Evolutionary conservation across 2,329 filamentous ascomycete genomes (phyloP), one percentile per base, ranked within the genome.

Genomic region (Ceratocystis alfenasii): DNA sequence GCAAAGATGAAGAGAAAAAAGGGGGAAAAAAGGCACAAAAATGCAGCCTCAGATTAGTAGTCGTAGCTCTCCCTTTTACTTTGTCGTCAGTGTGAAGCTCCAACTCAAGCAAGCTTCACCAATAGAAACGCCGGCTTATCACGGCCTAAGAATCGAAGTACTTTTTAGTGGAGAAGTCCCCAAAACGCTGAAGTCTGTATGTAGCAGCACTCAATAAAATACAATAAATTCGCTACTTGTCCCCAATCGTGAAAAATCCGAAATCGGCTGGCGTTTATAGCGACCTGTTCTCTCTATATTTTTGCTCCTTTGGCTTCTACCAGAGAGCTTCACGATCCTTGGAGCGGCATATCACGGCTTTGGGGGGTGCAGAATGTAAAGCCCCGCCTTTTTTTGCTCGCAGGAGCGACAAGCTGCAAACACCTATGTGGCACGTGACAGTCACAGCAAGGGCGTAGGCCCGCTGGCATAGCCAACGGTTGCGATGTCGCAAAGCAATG

Each of bases 121-220:
- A 36, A 59, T 59, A n/a, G 53, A n/a, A 50, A 17, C 10, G 44
- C n/a, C 72, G 72, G 72, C 70, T 73, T 73, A 72, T 71, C 69
- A 69, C 72, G 72, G 72, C 70, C 71, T 72, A 70, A 69, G 62
- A 50, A 4, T n/a, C 20, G 3, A 53, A 5, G 17, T n/a, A n/a
- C 44, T 20, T 17, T 63, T 63, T 36, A 33, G 61, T 63, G 61
- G 61, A 17, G 61, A 20, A 6, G 1, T 36, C n/a, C 61, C 44
- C 61, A 44, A 48, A 44, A 22, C 7, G 6, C 20, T 12, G 25
- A 10, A 7, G 8, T 6, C 22, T 2, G 12, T 7, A 28, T n/a
- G 7, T 2, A 50, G n/a, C n/a, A n/a, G 10, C 12, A n/a, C 8
- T 6, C 28, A 8, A 59, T 30, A 59, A 30, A 30, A 33, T n/a